Conservation (phyloP, 441 rosid species). For the Croton setiger region DNA sequence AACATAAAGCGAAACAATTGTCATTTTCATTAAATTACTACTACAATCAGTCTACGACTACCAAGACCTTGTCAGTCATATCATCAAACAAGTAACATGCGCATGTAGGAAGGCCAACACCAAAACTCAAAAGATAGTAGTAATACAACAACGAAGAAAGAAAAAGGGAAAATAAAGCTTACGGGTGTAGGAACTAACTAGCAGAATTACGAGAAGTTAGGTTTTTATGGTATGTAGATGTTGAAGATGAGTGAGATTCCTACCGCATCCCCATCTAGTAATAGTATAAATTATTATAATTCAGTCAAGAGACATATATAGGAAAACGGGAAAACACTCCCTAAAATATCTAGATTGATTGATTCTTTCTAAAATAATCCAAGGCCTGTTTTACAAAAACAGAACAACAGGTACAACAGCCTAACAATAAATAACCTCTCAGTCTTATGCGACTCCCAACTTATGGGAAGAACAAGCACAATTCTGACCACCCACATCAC, state of each 20-base stretch:
- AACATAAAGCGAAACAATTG: no score
- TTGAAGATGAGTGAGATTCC: no score
- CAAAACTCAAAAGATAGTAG: no score
- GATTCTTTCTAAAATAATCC: constrained; percentile 9
- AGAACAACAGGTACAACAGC: constrained; percentile 12
- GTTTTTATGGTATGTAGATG: no score
- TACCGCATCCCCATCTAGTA: no score
- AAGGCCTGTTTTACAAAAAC: constrained; percentile 16
- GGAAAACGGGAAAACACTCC: not conserved
- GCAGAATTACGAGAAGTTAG: no score
- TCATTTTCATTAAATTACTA: no score
- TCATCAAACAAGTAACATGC: no score
- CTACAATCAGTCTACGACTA: no score
- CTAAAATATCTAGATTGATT: constrained; percentile 20
- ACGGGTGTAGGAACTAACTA: no score
- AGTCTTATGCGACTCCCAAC: constrained; percentile 27
- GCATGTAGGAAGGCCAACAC: no score
- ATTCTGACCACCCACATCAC: constrained; percentile 57
- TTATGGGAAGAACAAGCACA: constrained; percentile 65
- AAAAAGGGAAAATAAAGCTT: not conserved
- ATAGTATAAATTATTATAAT: not conserved
- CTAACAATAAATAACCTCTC: constrained; percentile 11
- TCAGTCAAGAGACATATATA: not conserved
- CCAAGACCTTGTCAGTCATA: no score
- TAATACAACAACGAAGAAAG: not conserved